Evolutionary conservation across 495 filamentous ascomycete species (phyloP), one percentile per base, ranked within the genome.

Genomic region (Pseudevernia furfuracea): DNA sequence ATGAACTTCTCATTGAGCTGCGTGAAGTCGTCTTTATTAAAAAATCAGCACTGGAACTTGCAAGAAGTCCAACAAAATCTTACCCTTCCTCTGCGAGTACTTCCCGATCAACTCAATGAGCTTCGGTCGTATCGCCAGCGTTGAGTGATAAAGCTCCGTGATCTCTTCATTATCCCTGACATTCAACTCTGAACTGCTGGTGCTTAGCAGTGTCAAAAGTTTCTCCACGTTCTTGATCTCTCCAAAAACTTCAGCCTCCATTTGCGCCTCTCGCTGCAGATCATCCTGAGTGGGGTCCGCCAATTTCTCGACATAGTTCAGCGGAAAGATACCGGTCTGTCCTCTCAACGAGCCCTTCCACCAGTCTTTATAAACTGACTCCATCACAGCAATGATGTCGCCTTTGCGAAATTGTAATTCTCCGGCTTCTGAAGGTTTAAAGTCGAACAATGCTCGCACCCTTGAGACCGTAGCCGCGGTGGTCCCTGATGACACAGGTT

Each of bases 181-280:
- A 67, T 89, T 87, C 46, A 92, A 82, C 61, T 92, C 92, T 55
- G 91, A 88, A 73, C 89, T 93, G 57, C 90, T 91, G n/a, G 94
- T 93, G 77, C 95, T 97, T 74, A 98, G 74, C 57, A 98, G 76
- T 12, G 95, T 94, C 69, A 98, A 80, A 36, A 98, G 78, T 76
- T 97, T 97, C 79, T 97, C 94, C 30, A 98, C 94, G 69, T 97
- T 98, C 80, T 96, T 94, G 68, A 97, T 96, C 79, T 98, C 91
- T 3, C 90, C 91, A 80, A 98, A 98, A 36, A 98, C 94, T 71
- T 98, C 95, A 10, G 86, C 86, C 74, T 98, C 94, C 90, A 96
- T 97, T 69, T 96, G 90, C 38, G 94, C 93, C 76, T 97, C 95
- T 61, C 90, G 85, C 75, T 96, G 92, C 68, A 98, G 76, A 77